A percentile compares a stretch with the other conserved stretches of the same genome.
Evolutionary conservation across 2,329 filamentous ascomycete genomes (phyloP).

Genomic region (Eutypa lata): DNA sequence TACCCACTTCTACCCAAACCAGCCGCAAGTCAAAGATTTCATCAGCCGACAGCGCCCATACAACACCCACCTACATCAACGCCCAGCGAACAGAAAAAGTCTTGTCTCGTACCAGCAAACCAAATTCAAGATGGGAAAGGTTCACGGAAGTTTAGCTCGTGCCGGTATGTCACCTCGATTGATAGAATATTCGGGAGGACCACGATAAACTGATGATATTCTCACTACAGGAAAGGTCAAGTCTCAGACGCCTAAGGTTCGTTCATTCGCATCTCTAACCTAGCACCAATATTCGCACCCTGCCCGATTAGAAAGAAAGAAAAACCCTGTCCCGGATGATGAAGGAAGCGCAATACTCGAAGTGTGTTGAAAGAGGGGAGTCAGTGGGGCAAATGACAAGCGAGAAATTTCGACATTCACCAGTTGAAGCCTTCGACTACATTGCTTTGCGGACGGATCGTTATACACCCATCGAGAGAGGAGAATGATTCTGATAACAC

Average conservation of each 20-base stretch:
- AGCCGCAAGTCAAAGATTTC: constrained; percentile 13
- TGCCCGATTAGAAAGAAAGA: no score
- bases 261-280: constrained; percentile 32
- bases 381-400: neutral
- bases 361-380: neutral
- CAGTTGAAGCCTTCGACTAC: no score
- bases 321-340: constrained; percentile 2
- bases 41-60: constrained; percentile 7
- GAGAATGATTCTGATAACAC: constrained; percentile 1
- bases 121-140: constrained; percentile 34
- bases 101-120: constrained; percentile 8
- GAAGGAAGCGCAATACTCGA: constrained; percentile 7
- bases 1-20: neutral
- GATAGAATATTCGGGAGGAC: constrained; percentile 3
- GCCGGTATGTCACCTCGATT: constrained; percentile 47
- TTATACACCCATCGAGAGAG: no score
- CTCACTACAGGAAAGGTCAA: constrained; percentile 78
- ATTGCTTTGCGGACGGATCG: no score
- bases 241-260: constrained; percentile 90
- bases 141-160: constrained; percentile 73
- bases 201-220: constrained; percentile 9
- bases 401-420: neutral
- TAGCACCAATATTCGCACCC: no score
- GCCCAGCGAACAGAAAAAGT: neutral
- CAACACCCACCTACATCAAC: constrained; percentile 1